Evolutionary conservation across 2,329 filamentous ascomycete species (phyloP).

Genomic region (Aspergillus sp.): DNA sequence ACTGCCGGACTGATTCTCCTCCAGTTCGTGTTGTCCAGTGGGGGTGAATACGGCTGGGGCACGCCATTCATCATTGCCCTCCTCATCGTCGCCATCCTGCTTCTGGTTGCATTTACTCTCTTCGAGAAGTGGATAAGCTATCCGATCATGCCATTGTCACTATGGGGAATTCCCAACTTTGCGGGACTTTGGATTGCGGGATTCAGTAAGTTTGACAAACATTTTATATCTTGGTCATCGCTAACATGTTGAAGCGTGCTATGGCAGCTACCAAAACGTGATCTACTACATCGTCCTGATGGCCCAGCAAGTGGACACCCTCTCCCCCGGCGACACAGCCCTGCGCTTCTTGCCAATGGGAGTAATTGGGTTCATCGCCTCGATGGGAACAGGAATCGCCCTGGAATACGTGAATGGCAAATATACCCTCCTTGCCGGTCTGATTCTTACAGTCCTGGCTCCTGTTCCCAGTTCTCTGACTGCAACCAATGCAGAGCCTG

Average conservation of each 20-base stretch:
- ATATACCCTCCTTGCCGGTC: constrained; percentile 29
- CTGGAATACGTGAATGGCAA: constrained; percentile 37
- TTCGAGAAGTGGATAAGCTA: constrained; percentile 42
- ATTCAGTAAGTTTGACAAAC: constrained; percentile 26
- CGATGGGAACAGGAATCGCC: constrained; percentile 29
- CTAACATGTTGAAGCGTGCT: constrained; percentile 28
- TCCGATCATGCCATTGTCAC: constrained; percentile 42
- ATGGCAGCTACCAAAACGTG: constrained; percentile 40
- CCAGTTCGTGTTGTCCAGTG: constrained; percentile 42
- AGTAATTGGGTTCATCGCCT: constrained; percentile 32
- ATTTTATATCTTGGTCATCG: not conserved
- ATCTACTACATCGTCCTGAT: constrained; percentile 41
- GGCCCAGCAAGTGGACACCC: constrained; percentile 35
- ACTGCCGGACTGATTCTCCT: constrained; percentile 41
- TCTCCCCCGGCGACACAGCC: constrained; percentile 36
- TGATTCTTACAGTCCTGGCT: constrained; percentile 31
- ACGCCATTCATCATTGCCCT: constrained; percentile 43
- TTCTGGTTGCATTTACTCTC: constrained; percentile 35
- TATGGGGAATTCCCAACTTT: constrained; percentile 45
- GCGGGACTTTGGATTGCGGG: constrained; percentile 43
- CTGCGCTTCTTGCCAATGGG: constrained; percentile 41
- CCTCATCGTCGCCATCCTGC: constrained; percentile 31
- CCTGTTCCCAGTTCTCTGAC: constrained; percentile 31
- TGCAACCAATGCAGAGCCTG: constrained; percentile 11
- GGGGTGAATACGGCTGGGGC: constrained; percentile 45